Percentiles rank a stretch among this genome's conserved stretches.
Evolutionary conservation across 176 grass and related monocot genomes (phyloP).

Genomic region (Bolboschoenus planiculmis): DNA sequence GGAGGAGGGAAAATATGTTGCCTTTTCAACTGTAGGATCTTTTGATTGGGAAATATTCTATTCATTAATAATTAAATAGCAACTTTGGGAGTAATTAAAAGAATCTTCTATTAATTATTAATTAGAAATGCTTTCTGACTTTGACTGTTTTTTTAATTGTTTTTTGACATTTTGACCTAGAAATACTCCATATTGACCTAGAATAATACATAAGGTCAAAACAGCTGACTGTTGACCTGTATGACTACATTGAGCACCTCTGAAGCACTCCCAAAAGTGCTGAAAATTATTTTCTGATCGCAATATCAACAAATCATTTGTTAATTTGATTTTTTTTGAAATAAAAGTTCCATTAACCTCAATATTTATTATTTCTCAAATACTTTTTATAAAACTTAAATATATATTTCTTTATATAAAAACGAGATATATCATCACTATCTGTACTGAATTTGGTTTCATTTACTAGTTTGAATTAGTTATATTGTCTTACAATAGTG

Average conservation of each 20-base stretch:
- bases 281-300: neutral
- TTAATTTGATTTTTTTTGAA: too few relatives aligned
- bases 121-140: neutral
- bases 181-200: neutral
- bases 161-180: conserved; percentile 5
- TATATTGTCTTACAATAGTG: neutral
- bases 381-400: too few relatives aligned
- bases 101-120: neutral
- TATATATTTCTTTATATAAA: too few relatives aligned
- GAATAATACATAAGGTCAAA: neutral
- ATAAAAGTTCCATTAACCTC: too few relatives aligned
- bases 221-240: neutral
- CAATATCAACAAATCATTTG: neutral
- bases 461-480: neutral
- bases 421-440: too few relatives aligned
- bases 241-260: neutral
- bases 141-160: neutral
- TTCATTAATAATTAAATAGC: neutral
- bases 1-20: neutral
- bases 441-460: too few relatives aligned
- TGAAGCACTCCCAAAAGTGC: neutral
- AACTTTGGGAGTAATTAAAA: neutral
- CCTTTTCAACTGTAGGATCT: neutral
- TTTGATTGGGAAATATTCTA: neutral
- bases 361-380: too few relatives aligned